Evolutionary conservation across 2,329 filamentous ascomycete species (phyloP).

Genomic region (Neopestalotiopsis sp.): DNA sequence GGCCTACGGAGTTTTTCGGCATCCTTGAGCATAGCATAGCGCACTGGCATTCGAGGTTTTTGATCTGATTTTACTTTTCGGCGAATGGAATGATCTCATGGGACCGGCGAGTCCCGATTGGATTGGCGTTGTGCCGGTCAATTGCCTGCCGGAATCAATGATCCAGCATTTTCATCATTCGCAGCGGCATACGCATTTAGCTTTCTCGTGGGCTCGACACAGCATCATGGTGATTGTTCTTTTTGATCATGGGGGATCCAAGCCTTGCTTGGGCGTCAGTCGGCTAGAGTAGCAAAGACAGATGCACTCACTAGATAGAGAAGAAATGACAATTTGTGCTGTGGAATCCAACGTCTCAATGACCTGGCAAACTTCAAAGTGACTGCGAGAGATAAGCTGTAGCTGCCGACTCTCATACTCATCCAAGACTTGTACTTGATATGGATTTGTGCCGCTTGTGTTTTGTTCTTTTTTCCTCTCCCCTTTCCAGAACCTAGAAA

Average conservation of each 20-base stretch:
- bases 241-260: not conserved
- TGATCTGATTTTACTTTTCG: not conserved
- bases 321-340: not conserved
- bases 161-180: not conserved
- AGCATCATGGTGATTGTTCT: not conserved
- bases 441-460: too few relatives aligned
- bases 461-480: too few relatives aligned
- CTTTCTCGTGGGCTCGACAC: not conserved
- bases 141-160: not conserved
- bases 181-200: not conserved
- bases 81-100: not conserved
- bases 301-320: constrained; percentile 4
- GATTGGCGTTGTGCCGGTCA: not conserved
- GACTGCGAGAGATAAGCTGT: not conserved
- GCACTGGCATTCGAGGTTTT: not conserved
- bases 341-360: not conserved
- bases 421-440: too few relatives aligned
- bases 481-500: too few relatives aligned
- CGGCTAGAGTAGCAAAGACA: not conserved
- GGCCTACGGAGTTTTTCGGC: not conserved
- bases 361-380: not conserved
- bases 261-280: not conserved
- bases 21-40: constrained; percentile 1
- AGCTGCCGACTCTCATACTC: too few relatives aligned
- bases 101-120: not conserved